Evolutionary conservation across 768 basidiomycete species (phyloP), one percentile per base, ranked within the genome.

Genomic region (Tylopilus sp.): DNA sequence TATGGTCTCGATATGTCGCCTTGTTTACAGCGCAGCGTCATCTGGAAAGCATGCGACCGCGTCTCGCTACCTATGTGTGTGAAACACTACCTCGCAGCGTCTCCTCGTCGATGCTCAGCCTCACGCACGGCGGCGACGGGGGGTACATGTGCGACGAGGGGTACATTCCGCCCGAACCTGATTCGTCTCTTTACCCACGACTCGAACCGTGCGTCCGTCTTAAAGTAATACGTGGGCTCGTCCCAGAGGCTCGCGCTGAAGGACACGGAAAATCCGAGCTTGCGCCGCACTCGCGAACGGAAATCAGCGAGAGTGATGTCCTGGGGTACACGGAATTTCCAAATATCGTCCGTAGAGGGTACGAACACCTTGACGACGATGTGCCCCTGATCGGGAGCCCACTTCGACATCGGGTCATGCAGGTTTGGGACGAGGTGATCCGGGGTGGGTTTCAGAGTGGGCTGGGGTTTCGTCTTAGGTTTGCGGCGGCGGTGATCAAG

Each of bases 351-450:
- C 31, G 67, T 73, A 33, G 64, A 61, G 31, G 71, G 71, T 9
- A 73, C 71, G 40, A 69, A 67, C 12, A 74, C 70, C 56, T 74
- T 74, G 62, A 74, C 58, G 48, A 71, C 35, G 44, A 74, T 74
- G 55, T 57, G 60, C 4, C 69, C 71, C 23, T 67, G 55, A 26
- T 58, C 58, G 26, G 73, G 63, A 20, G 62, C 62, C 73, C 73
- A 74, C 44, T 56, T 60, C 5, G 47, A 42, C 12, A 21, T 50
- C 25, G 44, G 22, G 15, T 55, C 48, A 25, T 44, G 38, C 18
- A 22, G 17, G 17, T 51, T 50, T 15, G 22, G 17, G 15, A 18
- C 3, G 25, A 12, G 44, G 10, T 36, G 41, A 3, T 28, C 5
- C 33, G 40, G 22, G 33, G 33, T 43, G 21, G 10, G 38, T 28